Conservation (phyloP, 202 grass and related monocot species). For the Schoenoplectus triqueter region DNA sequence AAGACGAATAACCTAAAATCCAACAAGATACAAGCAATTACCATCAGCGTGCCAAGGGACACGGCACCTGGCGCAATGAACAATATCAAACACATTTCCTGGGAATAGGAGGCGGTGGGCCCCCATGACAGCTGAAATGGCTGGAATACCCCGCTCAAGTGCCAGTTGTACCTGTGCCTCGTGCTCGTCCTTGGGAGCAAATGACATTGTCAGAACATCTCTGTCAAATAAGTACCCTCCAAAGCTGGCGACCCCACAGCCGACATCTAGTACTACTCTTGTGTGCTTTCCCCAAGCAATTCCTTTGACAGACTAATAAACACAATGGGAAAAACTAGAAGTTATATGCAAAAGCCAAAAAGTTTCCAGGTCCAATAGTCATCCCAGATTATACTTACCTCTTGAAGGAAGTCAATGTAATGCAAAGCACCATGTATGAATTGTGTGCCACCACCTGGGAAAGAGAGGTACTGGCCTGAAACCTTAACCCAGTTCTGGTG, state of each 20-base stretch:
- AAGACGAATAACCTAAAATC: constrained; percentile 4
- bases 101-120: constrained; percentile 85
- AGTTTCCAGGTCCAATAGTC: neutral
- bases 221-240: constrained; percentile 91
- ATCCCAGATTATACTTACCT: constrained; percentile 33
- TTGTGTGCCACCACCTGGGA: constrained; percentile 90
- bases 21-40: constrained; percentile 35
- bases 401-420: constrained; percentile 94
- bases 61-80: constrained; percentile 94
- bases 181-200: constrained; percentile 97
- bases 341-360: neutral
- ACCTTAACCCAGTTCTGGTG: constrained; percentile 99
- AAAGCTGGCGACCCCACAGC: constrained; percentile 95
- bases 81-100: constrained; percentile 75
- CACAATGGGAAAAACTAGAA: neutral
- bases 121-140: constrained; percentile 94
- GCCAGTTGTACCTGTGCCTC: constrained; percentile 96
- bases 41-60: constrained; percentile 91
- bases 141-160: constrained; percentile 81
- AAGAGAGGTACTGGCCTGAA: constrained; percentile 74
- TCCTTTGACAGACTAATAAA: constrained; percentile 57
- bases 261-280: constrained; percentile 80
- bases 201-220: constrained; percentile 73
- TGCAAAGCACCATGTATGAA: constrained; percentile 96
- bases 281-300: constrained; percentile 83